Evolutionary conservation across 257 asterid species (phyloP).

Genomic region (Plantago ovata): DNA sequence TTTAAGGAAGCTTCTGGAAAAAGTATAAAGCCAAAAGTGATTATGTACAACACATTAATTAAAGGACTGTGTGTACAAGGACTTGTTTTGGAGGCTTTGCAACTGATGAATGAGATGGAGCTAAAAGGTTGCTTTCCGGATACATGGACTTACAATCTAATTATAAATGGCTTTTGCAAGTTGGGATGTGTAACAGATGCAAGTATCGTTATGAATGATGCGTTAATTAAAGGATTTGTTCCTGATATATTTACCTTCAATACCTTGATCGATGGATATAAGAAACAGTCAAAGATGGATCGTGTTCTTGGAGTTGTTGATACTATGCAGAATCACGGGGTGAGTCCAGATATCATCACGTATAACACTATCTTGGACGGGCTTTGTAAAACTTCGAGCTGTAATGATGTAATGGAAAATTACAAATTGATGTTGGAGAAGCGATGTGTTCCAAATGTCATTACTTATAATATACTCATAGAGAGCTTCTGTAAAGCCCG

Average conservation of each 20-base stretch:
- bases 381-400: constrained; percentile 68
- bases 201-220: constrained; percentile 50
- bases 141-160: constrained; percentile 77
- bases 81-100: constrained; percentile 63
- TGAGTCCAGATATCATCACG: constrained; percentile 77
- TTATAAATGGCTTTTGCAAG: constrained; percentile 80
- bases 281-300: constrained; percentile 69
- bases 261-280: constrained; percentile 83
- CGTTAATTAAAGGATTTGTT: constrained; percentile 53
- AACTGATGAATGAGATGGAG: constrained; percentile 69
- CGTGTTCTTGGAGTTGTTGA: constrained; percentile 65
- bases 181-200: constrained; percentile 78
- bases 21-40: constrained; percentile 49
- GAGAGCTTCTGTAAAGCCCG: constrained; percentile 77
- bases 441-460: constrained; percentile 68
- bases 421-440: constrained; percentile 71
- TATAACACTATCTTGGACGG: constrained; percentile 76
- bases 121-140: constrained; percentile 62
- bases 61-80: constrained; percentile 70
- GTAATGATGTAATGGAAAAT: constrained; percentile 65
- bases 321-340: constrained; percentile 64
- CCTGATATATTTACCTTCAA: constrained; percentile 90
- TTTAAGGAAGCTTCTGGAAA: constrained; percentile 49
- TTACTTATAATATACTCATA: constrained; percentile 77
- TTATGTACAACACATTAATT: constrained; percentile 62